Evolutionary conservation across 306 rosid species (phyloP).

Genomic region (Lathyrus tuberosus): DNA sequence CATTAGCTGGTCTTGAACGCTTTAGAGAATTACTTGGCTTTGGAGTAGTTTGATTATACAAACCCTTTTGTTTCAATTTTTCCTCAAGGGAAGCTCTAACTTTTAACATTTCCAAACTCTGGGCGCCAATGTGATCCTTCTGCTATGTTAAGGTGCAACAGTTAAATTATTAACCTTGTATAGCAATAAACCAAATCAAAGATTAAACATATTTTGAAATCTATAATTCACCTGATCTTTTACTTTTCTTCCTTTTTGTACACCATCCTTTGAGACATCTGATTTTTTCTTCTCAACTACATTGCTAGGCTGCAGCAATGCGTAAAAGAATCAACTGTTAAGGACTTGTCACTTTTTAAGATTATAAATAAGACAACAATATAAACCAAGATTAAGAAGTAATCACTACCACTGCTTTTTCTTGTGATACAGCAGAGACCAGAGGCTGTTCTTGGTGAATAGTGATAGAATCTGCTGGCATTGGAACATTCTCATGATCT

Average conservation of each 20-base stretch:
- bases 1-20: slow-evolving; percentile 62
- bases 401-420: slow-evolving; percentile 43
- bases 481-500: slow-evolving; percentile 29
- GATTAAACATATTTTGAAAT: slow-evolving; percentile 10
- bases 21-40: slow-evolving; percentile 53
- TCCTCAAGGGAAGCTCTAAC: slow-evolving; percentile 83
- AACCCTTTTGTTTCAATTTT: slow-evolving; percentile 73
- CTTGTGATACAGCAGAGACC: slow-evolving; percentile 33
- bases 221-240: slow-evolving; percentile 61
- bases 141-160: slow-evolving; percentile 44
- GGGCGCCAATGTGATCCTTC: slow-evolving; percentile 61
- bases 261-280: slow-evolving; percentile 50
- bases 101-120: slow-evolving; percentile 81
- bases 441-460: slow-evolving; percentile 31
- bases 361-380: slow-evolving; percentile 16
- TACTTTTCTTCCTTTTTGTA: slow-evolving; percentile 48
- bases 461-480: slow-evolving; percentile 14
- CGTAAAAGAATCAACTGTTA: background rate
- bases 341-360: slow-evolving; percentile 18
- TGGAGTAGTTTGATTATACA: slow-evolving; percentile 52
- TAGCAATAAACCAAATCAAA: slow-evolving; percentile 12
- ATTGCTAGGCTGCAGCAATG: slow-evolving; percentile 40
- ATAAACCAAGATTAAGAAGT: slow-evolving; percentile 32
- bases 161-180: slow-evolving; percentile 33
- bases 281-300: slow-evolving; percentile 40